phyloP scores from a whole-genome alignment of 2,329 filamentous ascomycete genomes.

The Fusarium decemcellulare region DNA sequence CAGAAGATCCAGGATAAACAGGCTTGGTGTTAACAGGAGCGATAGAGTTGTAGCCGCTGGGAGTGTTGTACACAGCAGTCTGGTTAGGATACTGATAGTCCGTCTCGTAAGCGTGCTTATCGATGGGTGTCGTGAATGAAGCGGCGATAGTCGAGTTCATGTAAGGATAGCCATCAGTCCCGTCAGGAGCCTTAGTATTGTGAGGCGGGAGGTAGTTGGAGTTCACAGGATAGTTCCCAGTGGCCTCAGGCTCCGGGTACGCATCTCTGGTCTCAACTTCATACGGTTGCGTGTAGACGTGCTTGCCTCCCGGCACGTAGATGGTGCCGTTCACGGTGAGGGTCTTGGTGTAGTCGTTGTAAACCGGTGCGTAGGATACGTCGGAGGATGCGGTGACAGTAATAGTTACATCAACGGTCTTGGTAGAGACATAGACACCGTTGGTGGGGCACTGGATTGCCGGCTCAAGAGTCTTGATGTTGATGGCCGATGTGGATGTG shows the following conservation, averaged over 20 bases:
- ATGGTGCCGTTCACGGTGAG: constrained; percentile 20
- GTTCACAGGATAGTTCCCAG: constrained; percentile 23
- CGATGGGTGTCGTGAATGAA: constrained; percentile 21
- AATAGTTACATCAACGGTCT: constrained; percentile 52
- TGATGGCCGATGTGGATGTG: constrained; percentile 24
- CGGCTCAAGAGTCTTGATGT: constrained; percentile 21
- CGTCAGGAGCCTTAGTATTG: constrained; percentile 4
- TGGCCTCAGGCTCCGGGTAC: constrained; percentile 1
- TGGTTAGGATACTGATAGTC: constrained; percentile 18
- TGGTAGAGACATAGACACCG: constrained; percentile 48
- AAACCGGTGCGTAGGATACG: constrained; percentile 33
- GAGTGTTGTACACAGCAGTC: constrained; percentile 18
- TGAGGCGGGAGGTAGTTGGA: constrained; percentile 20
- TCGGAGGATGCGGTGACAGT: constrained; percentile 51
- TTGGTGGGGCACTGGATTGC: constrained; percentile 41
- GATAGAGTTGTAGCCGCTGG: constrained; percentile 17
- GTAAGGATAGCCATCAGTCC: constrained; percentile 24
- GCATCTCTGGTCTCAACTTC: constrained; percentile 3
- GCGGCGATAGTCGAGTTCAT: constrained; percentile 35
- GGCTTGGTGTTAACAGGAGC: constrained; percentile 15
- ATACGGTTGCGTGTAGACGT: constrained; percentile 31
- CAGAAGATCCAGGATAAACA: constrained; percentile 12
- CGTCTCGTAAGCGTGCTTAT: constrained; percentile 10
- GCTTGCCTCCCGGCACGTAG: constrained; percentile 24
- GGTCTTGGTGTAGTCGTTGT: constrained; percentile 26